Conservation (phyloP, 441 rosid genomes). For the Melastoma candidum region DNA sequence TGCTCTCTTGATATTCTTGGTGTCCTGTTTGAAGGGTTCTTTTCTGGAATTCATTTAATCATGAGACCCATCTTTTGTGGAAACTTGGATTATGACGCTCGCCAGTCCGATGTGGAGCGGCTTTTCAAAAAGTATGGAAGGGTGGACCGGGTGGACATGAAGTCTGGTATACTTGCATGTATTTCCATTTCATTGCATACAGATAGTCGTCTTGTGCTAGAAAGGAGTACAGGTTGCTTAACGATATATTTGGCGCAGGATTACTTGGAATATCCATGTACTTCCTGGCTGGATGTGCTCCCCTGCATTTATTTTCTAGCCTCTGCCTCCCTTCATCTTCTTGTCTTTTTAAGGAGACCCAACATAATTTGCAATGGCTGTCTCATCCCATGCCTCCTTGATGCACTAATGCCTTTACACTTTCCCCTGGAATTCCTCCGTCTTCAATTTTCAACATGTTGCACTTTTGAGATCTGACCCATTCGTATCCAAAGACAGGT, state of each 20-base stretch:
- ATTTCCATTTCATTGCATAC: too few species aligned
- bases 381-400: slow-evolving; percentile 47
- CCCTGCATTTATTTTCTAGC: slow-evolving; percentile 47
- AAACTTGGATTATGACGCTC: slow-evolving; percentile 87
- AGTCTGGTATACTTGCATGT: slow-evolving; percentile 41
- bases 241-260: slow-evolving; percentile 98
- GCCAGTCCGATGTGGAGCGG: slow-evolving; percentile 81
- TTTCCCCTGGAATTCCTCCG: slow-evolving; percentile 53
- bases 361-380: slow-evolving; percentile 53
- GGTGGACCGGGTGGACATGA: slow-evolving; percentile 93
- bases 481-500: slow-evolving; percentile 32
- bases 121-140: slow-evolving; percentile 82
- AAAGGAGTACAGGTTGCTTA: slow-evolving; percentile 31
- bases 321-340: slow-evolving; percentile 55
- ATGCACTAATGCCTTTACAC: slow-evolving; percentile 59
- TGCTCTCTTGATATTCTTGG: neutral
- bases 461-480: slow-evolving; percentile 49
- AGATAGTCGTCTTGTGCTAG: too few species aligned
- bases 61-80: slow-evolving; percentile 94
- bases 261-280: slow-evolving; percentile 50
- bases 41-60: slow-evolving; percentile 14
- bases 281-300: slow-evolving; percentile 54
- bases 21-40: slow-evolving; percentile 1
- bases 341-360: slow-evolving; percentile 58
- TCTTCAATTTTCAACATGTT: slow-evolving; percentile 65